Evolutionary conservation across 495 filamentous ascomycete genomes (phyloP).

Genomic region (Aspergillus conjunctus): DNA sequence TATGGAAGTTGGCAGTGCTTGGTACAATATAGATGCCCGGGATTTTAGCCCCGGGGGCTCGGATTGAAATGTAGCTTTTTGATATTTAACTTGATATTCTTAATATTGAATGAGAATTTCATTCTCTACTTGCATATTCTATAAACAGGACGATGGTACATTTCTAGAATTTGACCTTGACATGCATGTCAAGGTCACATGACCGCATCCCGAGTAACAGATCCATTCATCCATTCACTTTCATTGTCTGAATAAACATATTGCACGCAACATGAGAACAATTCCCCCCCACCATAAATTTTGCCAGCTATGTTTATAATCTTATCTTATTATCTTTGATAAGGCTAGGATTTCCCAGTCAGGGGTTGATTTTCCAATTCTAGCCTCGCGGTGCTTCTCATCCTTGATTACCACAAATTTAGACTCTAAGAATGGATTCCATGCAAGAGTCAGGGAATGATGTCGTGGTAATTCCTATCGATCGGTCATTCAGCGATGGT

Average conservation of each 20-base stretch:
- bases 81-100: too few relatives aligned
- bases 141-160: too few relatives aligned
- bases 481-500: conserved; percentile 39
- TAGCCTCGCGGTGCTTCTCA: neutral
- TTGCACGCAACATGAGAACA: neutral
- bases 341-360: neutral
- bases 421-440: neutral
- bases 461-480: conserved; percentile 35
- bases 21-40: too few relatives aligned
- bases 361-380: neutral
- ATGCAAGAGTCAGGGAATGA: conserved; percentile 24
- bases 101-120: neutral
- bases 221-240: neutral
- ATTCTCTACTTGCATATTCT: neutral
- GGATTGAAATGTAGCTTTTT: too few relatives aligned
- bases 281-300: neutral
- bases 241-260: neutral
- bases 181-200: conserved; percentile 9
- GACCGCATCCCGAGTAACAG: neutral
- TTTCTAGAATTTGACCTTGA: too few relatives aligned
- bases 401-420: conserved; percentile 4
- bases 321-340: neutral
- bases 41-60: too few relatives aligned
- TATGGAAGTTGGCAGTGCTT: too few relatives aligned
- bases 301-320: neutral